Evolutionary conservation across 768 basidiomycete genomes (phyloP), one percentile per base, ranked within the genome.

Genomic region (Serendipita sp.): DNA sequence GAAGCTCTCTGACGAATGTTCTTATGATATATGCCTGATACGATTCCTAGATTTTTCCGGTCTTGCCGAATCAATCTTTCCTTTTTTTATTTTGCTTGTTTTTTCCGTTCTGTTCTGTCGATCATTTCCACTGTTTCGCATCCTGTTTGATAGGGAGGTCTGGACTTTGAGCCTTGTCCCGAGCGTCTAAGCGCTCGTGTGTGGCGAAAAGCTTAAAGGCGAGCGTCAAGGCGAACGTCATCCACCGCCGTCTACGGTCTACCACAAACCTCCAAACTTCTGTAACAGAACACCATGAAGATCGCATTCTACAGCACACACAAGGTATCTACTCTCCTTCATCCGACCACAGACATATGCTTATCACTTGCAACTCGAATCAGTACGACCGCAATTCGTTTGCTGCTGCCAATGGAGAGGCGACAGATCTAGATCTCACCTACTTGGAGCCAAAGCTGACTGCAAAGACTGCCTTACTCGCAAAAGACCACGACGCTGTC

Each of bases 301-400:
- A 42, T 66, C 44, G 66, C 66, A 53, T 65, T 67, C 33, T 67
- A 61, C 65, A 67, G 65, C 56, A 61, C 63, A 20, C 66, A 65
- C 42, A 45, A 67, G 58, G 66, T 67, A 44, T 20, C 61, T 44
- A 9, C 30, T 34, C 7, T 3, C 11, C 42, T 31, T n/a, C n/a
- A 3, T 61, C 26, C 33, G 3, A 20, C 1, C 30, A 28, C 24
- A 31, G 28, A 31, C 20, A 22, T 38, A 4, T 61, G n/a, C 30
- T 44, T 1, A 42, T 43, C 3, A 5, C 38, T 38, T 0, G 38
- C 5, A 38, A 7, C 38, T 38, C 5, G 5, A 7, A 14, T 7
- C 41, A 67, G 66, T 67, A 67, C 60, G 66, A 67, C 44, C 24
- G 53, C 3, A 60, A 63, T 60, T 60, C 66, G 38, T 67, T 67